Evolutionary conservation across 164 flowering plant genomes (phyloP), one percentile per base, ranked within the genome.

Genomic region (Piper betle): DNA sequence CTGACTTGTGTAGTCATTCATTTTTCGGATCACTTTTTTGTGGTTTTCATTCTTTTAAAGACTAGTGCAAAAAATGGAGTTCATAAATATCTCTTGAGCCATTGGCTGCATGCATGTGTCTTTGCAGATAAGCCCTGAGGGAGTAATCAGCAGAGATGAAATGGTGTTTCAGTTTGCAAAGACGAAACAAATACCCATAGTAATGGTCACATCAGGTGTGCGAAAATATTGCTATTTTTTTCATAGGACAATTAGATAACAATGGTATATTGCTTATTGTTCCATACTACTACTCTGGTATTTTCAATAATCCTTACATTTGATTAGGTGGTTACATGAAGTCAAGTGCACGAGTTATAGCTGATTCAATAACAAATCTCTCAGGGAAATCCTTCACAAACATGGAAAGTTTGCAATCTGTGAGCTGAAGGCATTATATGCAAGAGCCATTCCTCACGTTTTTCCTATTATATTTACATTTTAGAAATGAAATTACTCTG

Each of bases 131-230:
- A 86, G 88, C 72, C 84, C 91, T 52, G 79, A 78, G 52, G 97
- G 96, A 8, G 68, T 92, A 58, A 62, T 77, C 55, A 64, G 37
- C 3, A 79, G 98, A 74, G 98, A 92, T 75, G 98, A 92, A 78
- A 87, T 73, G 72, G 96, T 89, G 61, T 89, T 92, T 69, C 71
- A 71, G 59, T 92, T 92, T 73, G 88, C 93, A 39, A 81, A 78
- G 61, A n/a, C n/a, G n/a, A n/a, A n/a, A n/a, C n/a, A 75, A 39
- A 69, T 82, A 53, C 97, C 98, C 43, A 63, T 92, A 55, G 72
- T 92, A 57, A 92, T 92, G 98, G 79, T 92, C 56, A 92, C 98
- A 53, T 92, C 96, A 82, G 98, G 96, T 92, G 50, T 16, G 11
- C n/a, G 40, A 5, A 53, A 65, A 43, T 57, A 52, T 19, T 2